These are phyloP conservation scores for Puccinia triticina DNA, from an alignment of 1,284 basidiomycete species.

Conservation along the genomic window DNA sequence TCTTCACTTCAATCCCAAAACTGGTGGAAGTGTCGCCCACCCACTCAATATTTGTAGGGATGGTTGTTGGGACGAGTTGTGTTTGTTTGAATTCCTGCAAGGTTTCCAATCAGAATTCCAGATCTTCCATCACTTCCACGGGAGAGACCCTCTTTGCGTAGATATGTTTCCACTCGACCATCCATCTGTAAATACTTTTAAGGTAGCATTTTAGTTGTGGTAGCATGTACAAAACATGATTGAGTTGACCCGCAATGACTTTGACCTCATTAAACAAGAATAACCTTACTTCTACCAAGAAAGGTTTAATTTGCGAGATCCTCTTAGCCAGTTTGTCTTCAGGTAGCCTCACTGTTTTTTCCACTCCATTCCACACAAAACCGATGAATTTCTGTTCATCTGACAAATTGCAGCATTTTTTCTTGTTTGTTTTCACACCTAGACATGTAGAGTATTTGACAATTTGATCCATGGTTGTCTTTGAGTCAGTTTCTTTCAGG, in stretches of 20 bases:
- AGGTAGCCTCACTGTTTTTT: neutral
- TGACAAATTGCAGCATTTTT: neutral
- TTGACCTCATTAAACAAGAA: neutral
- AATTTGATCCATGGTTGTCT: neutral
- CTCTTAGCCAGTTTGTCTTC: neutral
- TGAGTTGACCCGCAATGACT: neutral
- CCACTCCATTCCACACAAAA: constrained; percentile 11
- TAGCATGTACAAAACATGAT: neutral
- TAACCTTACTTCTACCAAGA: neutral
- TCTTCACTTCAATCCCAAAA: neutral
- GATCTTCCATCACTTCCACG: neutral
- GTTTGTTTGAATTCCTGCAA: neutral
- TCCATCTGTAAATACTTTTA: neutral
- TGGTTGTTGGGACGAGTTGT: neutral
- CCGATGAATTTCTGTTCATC: constrained; percentile 17
- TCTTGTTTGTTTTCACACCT: neutral
- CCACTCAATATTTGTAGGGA: neutral
- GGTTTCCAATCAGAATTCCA: neutral
- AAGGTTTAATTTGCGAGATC: neutral
- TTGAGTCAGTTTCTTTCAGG: neutral
- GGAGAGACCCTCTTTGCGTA: neutral
- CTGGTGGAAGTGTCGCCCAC: neutral
- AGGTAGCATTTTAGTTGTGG: constrained; percentile 21
- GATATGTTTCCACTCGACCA: neutral
- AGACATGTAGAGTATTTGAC: neutral